Percentiles rank a stretch among this genome's conserved stretches.
These are phyloP conservation scores for Paramyrothecium sp. DNA, from an alignment of 2,329 filamentous ascomycete species.

Conservation along the genomic window DNA sequence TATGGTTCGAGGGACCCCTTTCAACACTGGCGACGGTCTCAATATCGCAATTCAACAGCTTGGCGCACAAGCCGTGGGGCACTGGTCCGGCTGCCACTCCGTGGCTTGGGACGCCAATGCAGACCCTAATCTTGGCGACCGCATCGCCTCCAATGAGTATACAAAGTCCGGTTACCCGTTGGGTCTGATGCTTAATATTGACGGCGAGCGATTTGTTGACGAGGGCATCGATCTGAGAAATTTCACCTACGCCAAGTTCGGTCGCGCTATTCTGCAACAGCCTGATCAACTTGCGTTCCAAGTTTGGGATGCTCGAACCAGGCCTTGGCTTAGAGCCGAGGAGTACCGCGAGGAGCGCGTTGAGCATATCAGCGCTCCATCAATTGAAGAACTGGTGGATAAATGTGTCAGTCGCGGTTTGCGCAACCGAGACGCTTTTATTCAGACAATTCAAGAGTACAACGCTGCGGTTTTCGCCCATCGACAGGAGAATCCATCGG, in stretches of 20 bases:
- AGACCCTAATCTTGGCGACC: constrained; percentile 51
- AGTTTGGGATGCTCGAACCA: constrained; percentile 56
- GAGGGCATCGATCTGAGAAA: constrained; percentile 65
- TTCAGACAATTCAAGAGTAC: constrained; percentile 52
- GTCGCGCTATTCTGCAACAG: constrained; percentile 59
- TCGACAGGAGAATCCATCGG: constrained; percentile 39
- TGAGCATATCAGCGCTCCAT: constrained; percentile 46
- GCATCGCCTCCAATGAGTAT: constrained; percentile 61
- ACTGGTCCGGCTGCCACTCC: constrained; percentile 65
- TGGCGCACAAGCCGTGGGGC: constrained; percentile 49
- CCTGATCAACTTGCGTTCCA: constrained; percentile 60
- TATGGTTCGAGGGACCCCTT: constrained; percentile 60
- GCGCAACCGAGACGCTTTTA: constrained; percentile 40
- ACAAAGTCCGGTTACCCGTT: constrained; percentile 70
- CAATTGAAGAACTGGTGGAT: constrained; percentile 54
- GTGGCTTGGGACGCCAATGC: constrained; percentile 66
- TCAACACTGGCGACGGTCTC: constrained; percentile 61
- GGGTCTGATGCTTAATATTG: constrained; percentile 61
- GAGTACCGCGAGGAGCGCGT: constrained; percentile 62
- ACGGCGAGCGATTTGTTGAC: constrained; percentile 62
- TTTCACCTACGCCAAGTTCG: constrained; percentile 67
- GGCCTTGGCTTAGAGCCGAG: constrained; percentile 54
- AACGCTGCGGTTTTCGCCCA: constrained; percentile 54
- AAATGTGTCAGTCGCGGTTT: constrained; percentile 47
- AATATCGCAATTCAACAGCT: constrained; percentile 50